Percentiles rank a stretch among this genome's conserved stretches.
Evolutionary conservation across 2,329 filamentous ascomycete species (phyloP).

Genomic region (Epichloe typhina): DNA sequence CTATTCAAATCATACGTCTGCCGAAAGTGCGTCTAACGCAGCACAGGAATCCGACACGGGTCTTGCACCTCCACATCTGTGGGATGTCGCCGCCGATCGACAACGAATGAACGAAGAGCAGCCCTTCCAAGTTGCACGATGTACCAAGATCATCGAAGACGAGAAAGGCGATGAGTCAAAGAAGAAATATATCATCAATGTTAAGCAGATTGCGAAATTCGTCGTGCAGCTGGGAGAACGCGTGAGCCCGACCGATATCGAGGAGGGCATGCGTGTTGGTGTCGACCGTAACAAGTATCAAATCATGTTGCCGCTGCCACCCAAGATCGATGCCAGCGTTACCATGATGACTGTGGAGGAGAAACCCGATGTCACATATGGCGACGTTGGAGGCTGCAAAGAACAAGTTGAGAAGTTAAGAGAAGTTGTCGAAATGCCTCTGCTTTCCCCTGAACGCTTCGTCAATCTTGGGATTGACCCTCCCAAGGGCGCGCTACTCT

Average conservation of each 20-base stretch:
- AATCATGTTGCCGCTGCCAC: slow-evolving; percentile 87
- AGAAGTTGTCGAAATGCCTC: slow-evolving; percentile 96
- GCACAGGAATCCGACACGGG: slow-evolving; percentile 93
- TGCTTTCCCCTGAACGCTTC: slow-evolving; percentile 91
- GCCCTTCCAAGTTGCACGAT: slow-evolving; percentile 89
- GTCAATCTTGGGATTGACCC: slow-evolving; percentile 98
- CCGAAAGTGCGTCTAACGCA: slow-evolving; percentile 10
- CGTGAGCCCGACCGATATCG: slow-evolving; percentile 95
- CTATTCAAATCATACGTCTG: not conserved
- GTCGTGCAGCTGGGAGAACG: slow-evolving; percentile 95
- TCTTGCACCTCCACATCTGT: slow-evolving; percentile 93
- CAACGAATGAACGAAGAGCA: slow-evolving; percentile 99
- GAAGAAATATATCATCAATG: slow-evolving; percentile 99
- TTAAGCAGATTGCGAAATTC: slow-evolving; percentile 99
- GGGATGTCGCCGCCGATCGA: slow-evolving; percentile 94
- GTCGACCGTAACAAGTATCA: slow-evolving; percentile 99
- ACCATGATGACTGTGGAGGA: slow-evolving; percentile 99
- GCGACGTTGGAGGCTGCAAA: slow-evolving; percentile 97
- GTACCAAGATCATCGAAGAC: slow-evolving; percentile 97
- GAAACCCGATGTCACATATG: slow-evolving; percentile 98
- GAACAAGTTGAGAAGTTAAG: slow-evolving; percentile 98
- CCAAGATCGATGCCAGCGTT: slow-evolving; percentile 97
- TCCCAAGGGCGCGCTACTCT: slow-evolving; percentile 91
- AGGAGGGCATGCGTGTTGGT: slow-evolving; percentile 97
- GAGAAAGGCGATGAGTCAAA: slow-evolving; percentile 88